Evolutionary conservation across 768 basidiomycete genomes (phyloP), one percentile per base, ranked within the genome.

Genomic region (Agaricus bisporus): DNA sequence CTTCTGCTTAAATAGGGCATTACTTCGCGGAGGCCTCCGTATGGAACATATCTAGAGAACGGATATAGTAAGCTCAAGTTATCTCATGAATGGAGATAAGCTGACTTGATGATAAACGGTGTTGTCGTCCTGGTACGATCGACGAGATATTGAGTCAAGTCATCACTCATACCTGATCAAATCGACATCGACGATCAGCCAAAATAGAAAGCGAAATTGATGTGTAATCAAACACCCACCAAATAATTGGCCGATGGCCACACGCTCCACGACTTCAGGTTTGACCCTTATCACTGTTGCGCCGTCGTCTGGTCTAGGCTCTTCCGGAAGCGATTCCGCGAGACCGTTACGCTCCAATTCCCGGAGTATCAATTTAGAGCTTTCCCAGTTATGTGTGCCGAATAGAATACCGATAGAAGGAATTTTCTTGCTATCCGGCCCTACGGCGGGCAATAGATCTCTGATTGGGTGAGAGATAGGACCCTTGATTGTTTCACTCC

Each of bases 1-100:
- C 95, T 77, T 29, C 93, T 79, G 38, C 86, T 79, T 8, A 97
- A 78, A 66, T 95, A 98, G 0, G 95, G 93, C 83, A 97, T 86
- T 9, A 92, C 87, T 61, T 90, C 86, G 1, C 74, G 69, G 7
- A 91, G 70, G 1, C 79, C 74, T 6, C 91, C 90, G 56, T 91
- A 91, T 0, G 89, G 91, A 12, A 91, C 73, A 58, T 88, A 86
- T 66, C 77, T 80, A 50, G 12, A 37, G 25, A 8, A 29, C 8
- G 41, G 51, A 38, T 4, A 15, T 41, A 52, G 32, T 25, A 48
- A 36, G 47, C 25, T 28, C n/a, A n/a, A 38, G 17, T 18, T 5
- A 49, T 32, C 32, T 42, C 37, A 18, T 18, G 29, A 29, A 49
- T 60, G 60, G 46, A 22, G 36, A 20, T 49, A 51, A 10, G 69